Evolutionary conservation across 129 eudicot genomes (phyloP).

Genomic region (Heracleum sosnowskyi): DNA sequence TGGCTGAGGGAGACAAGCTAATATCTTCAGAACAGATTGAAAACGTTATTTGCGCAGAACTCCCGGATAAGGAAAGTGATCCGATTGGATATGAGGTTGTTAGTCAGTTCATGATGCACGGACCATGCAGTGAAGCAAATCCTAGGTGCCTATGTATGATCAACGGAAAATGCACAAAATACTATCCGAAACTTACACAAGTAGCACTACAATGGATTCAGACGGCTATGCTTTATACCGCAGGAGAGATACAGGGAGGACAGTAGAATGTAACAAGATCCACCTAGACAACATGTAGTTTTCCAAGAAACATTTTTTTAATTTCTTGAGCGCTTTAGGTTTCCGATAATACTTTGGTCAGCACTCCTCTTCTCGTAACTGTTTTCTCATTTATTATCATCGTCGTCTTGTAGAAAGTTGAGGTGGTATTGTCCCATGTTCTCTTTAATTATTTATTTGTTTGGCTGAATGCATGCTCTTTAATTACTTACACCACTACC

Average conservation of each 20-base stretch:
- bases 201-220: neutral
- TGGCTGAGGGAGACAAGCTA: neutral
- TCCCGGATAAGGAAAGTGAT: too few relatives aligned
- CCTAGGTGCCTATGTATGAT: neutral
- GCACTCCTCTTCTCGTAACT: too few relatives aligned
- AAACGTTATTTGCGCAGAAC: too few relatives aligned
- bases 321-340: too few relatives aligned
- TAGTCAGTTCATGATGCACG: conserved; percentile 12
- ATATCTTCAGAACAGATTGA: neutral
- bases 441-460: too few relatives aligned
- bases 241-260: neutral
- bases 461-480: too few relatives aligned
- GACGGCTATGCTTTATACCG: neutral
- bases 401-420: too few relatives aligned
- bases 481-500: too few relatives aligned
- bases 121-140: conserved; percentile 9
- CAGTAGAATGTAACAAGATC: neutral
- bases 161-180: neutral
- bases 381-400: too few relatives aligned
- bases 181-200: neutral
- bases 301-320: too few relatives aligned
- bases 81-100: neutral
- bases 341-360: too few relatives aligned
- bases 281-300: conserved; percentile 3
- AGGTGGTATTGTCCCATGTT: too few relatives aligned